phyloP scores from a whole-genome alignment of 441 rosid species.

The Euphorbia corollata region DNA sequence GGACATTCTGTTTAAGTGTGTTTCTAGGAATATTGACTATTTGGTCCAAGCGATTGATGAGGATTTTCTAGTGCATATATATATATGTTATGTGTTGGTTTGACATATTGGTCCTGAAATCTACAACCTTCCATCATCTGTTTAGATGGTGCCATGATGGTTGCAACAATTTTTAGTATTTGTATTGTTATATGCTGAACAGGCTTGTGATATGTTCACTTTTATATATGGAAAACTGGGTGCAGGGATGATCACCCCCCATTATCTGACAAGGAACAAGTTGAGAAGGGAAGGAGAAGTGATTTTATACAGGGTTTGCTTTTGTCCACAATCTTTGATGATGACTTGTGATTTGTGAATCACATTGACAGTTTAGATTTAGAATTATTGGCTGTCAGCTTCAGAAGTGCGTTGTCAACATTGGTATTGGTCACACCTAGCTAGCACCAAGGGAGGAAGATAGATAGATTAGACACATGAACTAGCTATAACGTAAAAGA shows the following conservation, averaged over 20 bases:
- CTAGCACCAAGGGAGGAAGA: conserved; percentile 9
- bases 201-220: not conserved
- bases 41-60: conserved; percentile 1
- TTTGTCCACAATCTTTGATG: conserved; percentile 50
- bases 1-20: not conserved
- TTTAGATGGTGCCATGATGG: not conserved
- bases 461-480: conserved; percentile 13
- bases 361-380: conserved; percentile 3
- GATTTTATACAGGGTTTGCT: conserved; percentile 59
- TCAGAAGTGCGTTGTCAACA: conserved; percentile 12
- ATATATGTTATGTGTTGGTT: not conserved
- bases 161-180: not conserved
- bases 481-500: not conserved
- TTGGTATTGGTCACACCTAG: conserved; percentile 11
- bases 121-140: not conserved
- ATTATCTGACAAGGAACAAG: conserved; percentile 49
- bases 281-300: conserved; percentile 51
- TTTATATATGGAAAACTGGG: conserved; percentile 4
- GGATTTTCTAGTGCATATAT: not conserved
- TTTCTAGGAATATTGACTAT: not conserved
- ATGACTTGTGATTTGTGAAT: conserved; percentile 27
- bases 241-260: conserved; percentile 35
- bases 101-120: not conserved
- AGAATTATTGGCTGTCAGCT: conserved; percentile 5
- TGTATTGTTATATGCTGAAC: not conserved